Conservation (phyloP, 805 yeast species). For the Zygotorulaspora florentina region DNA sequence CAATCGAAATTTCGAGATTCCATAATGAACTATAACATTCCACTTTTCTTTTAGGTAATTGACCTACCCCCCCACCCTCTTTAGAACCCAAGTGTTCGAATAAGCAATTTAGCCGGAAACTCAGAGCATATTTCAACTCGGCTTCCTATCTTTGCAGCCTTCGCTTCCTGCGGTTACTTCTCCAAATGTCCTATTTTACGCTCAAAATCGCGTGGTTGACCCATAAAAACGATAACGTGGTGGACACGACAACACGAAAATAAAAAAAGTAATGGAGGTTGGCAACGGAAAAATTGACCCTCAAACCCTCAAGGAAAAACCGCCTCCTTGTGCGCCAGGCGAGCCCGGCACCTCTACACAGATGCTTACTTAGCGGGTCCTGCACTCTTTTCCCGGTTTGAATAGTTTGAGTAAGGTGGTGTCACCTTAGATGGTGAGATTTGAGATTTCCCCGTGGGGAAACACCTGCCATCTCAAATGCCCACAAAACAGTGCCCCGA, state of each 20-base stretch:
- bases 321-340: not conserved
- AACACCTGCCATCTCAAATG: not conserved
- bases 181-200: not conserved
- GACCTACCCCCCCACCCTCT: too few relatives aligned
- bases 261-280: not conserved
- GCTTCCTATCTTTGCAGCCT: slow-evolving; percentile 9
- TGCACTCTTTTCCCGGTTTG: too few relatives aligned
- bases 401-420: not conserved
- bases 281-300: not conserved
- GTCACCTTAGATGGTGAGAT: not conserved
- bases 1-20: too few relatives aligned
- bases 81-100: too few relatives aligned
- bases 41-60: too few relatives aligned
- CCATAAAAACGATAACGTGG: not conserved
- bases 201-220: slow-evolving; percentile 1
- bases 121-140: not conserved
- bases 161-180: too few relatives aligned
- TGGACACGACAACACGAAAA: not conserved
- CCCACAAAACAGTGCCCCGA: too few relatives aligned
- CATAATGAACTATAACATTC: too few relatives aligned
- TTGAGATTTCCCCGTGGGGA: not conserved
- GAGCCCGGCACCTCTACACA: not conserved
- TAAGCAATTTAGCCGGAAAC: too few relatives aligned
- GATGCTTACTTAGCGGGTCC: too few relatives aligned
- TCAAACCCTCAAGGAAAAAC: not conserved